Percentiles rank a stretch among this genome's conserved stretches.
Conservation (phyloP, 2,329 filamentous ascomycete species). For the Pleoardoris graminearum region DNA sequence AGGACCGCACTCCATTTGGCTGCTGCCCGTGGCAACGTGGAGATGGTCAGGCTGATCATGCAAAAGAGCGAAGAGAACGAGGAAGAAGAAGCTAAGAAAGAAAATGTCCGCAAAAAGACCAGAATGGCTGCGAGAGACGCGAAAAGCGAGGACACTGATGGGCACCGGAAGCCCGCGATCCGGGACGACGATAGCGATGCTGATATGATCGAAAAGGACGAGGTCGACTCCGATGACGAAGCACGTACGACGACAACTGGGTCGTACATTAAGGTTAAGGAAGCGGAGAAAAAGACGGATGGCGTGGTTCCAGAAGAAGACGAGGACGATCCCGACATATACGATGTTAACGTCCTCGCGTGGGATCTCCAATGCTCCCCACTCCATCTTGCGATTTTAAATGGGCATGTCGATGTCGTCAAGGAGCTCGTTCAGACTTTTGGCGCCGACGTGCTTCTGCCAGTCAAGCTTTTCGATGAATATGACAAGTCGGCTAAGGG, state of each 20-base stretch:
- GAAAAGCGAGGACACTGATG: conserved; percentile 16
- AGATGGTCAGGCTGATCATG: conserved; percentile 73
- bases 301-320: conserved; percentile 59
- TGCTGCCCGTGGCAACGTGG: conserved; percentile 66
- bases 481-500: conserved; percentile 55
- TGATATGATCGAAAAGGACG: conserved; percentile 58
- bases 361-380: conserved; percentile 78
- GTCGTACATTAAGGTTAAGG: conserved; percentile 72
- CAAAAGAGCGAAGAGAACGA: conserved; percentile 75
- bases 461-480: conserved; percentile 65
- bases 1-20: conserved; percentile 82
- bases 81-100: conserved; percentile 64
- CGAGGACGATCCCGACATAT: conserved; percentile 74
- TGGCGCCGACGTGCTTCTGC: conserved; percentile 75
- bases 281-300: conserved; percentile 50
- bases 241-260: conserved; percentile 57
- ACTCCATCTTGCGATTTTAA: conserved; percentile 76
- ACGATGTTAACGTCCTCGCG: conserved; percentile 74
- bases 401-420: conserved; percentile 71
- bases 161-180: conserved; percentile 35
- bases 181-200: conserved; percentile 52
- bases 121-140: conserved; percentile 22
- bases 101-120: conserved; percentile 51
- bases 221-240: conserved; percentile 47
- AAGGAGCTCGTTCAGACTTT: conserved; percentile 69